Base-by-base conservation (phyloP, 148 eudicot species). In the Persicaria maculosa region DNA sequence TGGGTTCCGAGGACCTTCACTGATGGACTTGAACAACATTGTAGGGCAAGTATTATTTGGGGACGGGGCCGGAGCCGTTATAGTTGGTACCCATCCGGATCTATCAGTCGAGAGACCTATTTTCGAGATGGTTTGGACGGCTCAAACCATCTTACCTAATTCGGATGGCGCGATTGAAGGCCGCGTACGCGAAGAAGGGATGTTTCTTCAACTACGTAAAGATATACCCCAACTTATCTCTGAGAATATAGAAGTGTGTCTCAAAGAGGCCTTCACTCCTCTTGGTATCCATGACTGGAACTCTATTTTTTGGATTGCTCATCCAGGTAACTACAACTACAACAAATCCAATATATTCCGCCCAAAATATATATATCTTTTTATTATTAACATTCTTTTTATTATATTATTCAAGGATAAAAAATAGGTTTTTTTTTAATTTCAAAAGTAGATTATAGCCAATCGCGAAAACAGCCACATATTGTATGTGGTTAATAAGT, bases 111-210 rank as follows among this genome's bases (percentile, higher is more conserved):
- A 22, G 36, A 59, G 22, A 12, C 65, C 65, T 11, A 59, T 59
- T 59, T 58, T 58, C 65, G 65, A 58, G 36, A 8, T 58, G 31
- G 62, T 57, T n/a, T 57, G 62, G 62, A 57, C 62, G 62, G 62
- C 62, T 9, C 62, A 57, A 57, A 17, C 31, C 9, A 17, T 57
- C 22, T 57, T 57, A 7, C 62, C 62, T 7, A 57, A 57, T 3
- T 57, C 31, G 19, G 62, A 57, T 4, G 58, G 58, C 16, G 62
- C 62, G 19, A 57, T 57, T 19, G 62, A 57, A 25, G 62, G 62
- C 3, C 62, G 19, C 7, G 17, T 19, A 57, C 58, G 62, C 8
- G 62, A 57, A 19, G 62, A 8, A n/a, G 25, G 58, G 6, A n/a
- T 53, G 17, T 53, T 53, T 53, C 58, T 53, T 16, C 58, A 53